Evolutionary conservation across 768 basidiomycete genomes (phyloP), one percentile per base, ranked within the genome.

Genomic region (Hydnomerulius pinastri): DNA sequence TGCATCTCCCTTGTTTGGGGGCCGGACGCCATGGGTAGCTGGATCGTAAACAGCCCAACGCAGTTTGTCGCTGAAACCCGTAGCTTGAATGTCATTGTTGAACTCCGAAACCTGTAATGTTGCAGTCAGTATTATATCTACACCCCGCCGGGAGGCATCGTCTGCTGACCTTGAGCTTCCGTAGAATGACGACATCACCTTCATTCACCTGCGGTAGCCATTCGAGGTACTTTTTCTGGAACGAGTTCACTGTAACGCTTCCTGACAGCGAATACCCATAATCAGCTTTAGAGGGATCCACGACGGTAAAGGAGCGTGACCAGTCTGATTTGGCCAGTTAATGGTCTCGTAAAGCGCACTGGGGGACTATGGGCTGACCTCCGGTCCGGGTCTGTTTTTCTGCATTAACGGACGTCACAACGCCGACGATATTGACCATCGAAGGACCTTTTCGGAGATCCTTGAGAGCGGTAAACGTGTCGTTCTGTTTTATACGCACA

Each of bases 1-100:
- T 7, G 66, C 72, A 35, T 38, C 59, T n/a, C 66, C 71, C 36
- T 64, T 58, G 36, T 71, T 61, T 1, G 75, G 72, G 56, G 75
- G 72, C 21, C 69, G 69, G 25, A 74, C 55, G 42, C 65, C 63
- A 20, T 74, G 71, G 1, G 59, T 65, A 15, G 58, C 56, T 2
- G 73, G 69, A 29, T 77, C 73, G 43, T 77, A 86, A 25, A 81
- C 70, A 4, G 79, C 78, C 85, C 85, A 87, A 27, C 71, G 68
- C 45, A 83, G 61, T 51, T 65, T 73, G 56, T 78, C 71, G 23
- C 65, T 36, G 45, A 78, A 80, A 2, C 81, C 83, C 0, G 70
- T 64, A 15, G 76, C 79, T n/a, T 61, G 66, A 3, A 64, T 1
- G 6, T 4, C 25, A 1, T 71, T 71, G 3, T 66, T 32, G 42